These are phyloP conservation scores for Vitellaria paradoxa DNA, from an alignment of 179 eudicot species.

Conservation along the genomic window DNA sequence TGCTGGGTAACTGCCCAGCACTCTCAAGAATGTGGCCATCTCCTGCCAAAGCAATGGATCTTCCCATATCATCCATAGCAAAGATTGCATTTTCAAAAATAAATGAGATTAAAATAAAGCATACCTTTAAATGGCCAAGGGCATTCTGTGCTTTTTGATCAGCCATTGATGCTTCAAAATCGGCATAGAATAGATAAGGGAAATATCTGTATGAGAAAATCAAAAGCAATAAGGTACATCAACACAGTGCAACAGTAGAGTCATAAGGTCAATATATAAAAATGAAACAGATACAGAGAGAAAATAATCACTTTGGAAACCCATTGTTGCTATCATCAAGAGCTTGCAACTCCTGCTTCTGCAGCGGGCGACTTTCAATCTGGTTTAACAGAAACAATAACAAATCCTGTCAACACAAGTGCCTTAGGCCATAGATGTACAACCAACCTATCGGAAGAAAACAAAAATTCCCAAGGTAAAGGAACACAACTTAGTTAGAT, in stretches of 20 bases:
- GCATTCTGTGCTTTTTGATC: constrained; percentile 65
- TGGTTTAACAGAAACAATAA: constrained; percentile 22
- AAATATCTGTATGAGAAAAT: constrained; percentile 39
- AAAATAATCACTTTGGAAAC: constrained; percentile 48
- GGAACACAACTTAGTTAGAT: constrained; percentile 64
- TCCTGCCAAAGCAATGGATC: constrained; percentile 44
- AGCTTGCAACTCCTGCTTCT: constrained; percentile 36
- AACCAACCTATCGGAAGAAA: neutral
- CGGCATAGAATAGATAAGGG: constrained; percentile 69
- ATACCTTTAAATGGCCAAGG: constrained; percentile 58
- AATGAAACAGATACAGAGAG: neutral
- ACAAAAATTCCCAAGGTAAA: constrained; percentile 4
- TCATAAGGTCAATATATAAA: neutral
- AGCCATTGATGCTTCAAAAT: constrained; percentile 82
- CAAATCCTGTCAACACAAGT: neutral
- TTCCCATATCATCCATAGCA: neutral
- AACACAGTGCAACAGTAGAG: no score
- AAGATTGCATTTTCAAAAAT: neutral
- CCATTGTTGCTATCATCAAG: constrained; percentile 46
- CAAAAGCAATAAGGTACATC: neutral
- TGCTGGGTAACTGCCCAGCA: constrained; percentile 81
- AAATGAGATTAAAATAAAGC: constrained; percentile 2
- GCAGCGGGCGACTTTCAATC: constrained; percentile 93
- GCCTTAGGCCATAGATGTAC: neutral
- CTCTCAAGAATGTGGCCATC: constrained; percentile 73